Evolutionary conservation across 768 basidiomycete species (phyloP).

Genomic region (Tephrocybe sp.): DNA sequence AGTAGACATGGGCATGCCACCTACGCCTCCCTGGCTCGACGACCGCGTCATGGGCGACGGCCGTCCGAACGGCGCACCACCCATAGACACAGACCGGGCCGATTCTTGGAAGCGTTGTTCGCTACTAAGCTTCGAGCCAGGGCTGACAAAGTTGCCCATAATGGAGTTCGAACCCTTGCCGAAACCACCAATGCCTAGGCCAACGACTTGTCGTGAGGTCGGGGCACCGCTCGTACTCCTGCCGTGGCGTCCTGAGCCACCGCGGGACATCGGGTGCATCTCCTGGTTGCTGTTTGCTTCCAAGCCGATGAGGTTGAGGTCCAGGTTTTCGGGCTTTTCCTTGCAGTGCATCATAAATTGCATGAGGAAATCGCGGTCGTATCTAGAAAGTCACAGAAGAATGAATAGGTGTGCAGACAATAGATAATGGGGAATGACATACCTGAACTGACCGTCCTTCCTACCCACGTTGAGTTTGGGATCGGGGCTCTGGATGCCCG

Average conservation of each 20-base stretch:
- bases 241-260: constrained; percentile 58
- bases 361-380: constrained; percentile 95
- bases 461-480: constrained; percentile 88
- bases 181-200: constrained; percentile 43
- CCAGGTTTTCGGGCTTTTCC: constrained; percentile 89
- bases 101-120: constrained; percentile 62
- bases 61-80: constrained; percentile 52
- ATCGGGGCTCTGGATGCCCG: constrained; percentile 81
- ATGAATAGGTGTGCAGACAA: background rate
- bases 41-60: constrained; percentile 66
- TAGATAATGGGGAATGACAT: constrained; percentile 8
- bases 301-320: constrained; percentile 88
- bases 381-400: constrained; percentile 42
- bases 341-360: constrained; percentile 96
- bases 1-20: constrained; percentile 42
- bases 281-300: constrained; percentile 61
- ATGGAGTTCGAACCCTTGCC: constrained; percentile 43
- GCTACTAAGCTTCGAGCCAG: constrained; percentile 53
- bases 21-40: constrained; percentile 60
- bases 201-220: constrained; percentile 45
- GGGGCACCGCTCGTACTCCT: constrained; percentile 43
- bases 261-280: constrained; percentile 46
- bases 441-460: constrained; percentile 89
- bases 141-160: constrained; percentile 68
- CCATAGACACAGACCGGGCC: constrained; percentile 54